Evolutionary conservation across 2,329 filamentous ascomycete species (phyloP), one percentile per base, ranked within the genome.

Genomic region (Cordyceps farinosa): DNA sequence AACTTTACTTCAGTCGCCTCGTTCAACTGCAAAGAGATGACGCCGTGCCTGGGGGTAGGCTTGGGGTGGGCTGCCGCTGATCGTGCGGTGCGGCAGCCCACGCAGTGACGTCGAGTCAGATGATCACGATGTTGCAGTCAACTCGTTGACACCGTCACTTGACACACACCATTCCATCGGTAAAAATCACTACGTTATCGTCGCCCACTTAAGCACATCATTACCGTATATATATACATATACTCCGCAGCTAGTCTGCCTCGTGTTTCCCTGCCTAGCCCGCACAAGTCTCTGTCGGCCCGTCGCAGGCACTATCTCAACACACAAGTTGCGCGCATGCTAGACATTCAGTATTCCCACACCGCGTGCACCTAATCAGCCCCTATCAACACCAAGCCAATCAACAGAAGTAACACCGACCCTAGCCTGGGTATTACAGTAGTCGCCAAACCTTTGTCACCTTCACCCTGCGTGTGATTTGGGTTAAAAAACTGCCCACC

Each of bases 401-500:
- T 55, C 51, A 54, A 42, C 51, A 53, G 22, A 34, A 62, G 15
- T 17, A 42, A 1, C 5, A 55, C 22, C 27, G 6, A 42, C 11
- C 9, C 42, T 34, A 50, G 51, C 44, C 13, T 54, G 13, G 42
- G 50, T 9, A 42, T 22, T 22, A 40, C 42, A 22, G 22, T 44
- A 48, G 50, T 27, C 47, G 61, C 47, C 29, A 63, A 45, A 45
- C 52, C 52, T 29, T 57, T 15, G 44, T 56, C 58, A 45, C 57
- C 51, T 38, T 57, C 56, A 38, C 15, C 55, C 55, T 45, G 36
- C 48, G 61, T 59, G 47, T 55, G 51, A 56, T 64, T 64, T 52
- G 62, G 42, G 17, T 42, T 55, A 32, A 64, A 32, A 29, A 61
- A 64, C 29, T 56, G 51, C 11, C 62, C 62, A 29, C 62, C 62